Base-by-base conservation (phyloP, 768 basidiomycete genomes). In the Leccinellum rugosiceps region DNA sequence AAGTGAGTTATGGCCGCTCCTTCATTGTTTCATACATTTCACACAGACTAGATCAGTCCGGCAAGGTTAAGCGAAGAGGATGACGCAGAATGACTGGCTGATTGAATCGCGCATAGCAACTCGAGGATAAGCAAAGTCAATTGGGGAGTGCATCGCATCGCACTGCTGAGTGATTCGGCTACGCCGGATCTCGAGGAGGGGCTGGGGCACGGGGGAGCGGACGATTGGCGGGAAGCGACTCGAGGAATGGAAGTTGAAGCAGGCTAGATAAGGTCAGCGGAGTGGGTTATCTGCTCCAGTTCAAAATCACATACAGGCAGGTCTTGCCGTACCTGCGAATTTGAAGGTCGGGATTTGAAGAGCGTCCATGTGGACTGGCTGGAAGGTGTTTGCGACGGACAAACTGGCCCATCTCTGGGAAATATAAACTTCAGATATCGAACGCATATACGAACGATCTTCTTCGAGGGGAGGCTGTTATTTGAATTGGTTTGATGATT, bases 11-110 rank as follows among this genome's bases (percentile, higher is more conserved):
- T 10, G n/a, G 13, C 21, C n/a, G 23, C 3, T 6, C 13, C 4
- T 45, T 14, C 32, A 32, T 32, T 6, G 19, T 43, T 21, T 43
- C 41, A 11, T 43, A 21, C 9, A 19, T 11, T 10, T 38, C 35
- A n/a, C 35, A n/a, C n/a, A n/a, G 17, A n/a, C 38, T 41, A n/a
- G n/a, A n/a, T 4, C 17, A 19, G 46, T 46, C 35, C 30, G 35
- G 10, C 9, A 47, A 65, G 54, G 57, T 55, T 8, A n/a, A n/a
- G n/a, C 21, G 25, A 34, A 62, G 35, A 53, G 19, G 13, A 28
- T 14, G 1, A 17, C 35, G 8, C 4, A 9, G 4, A n/a, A 45
- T 4, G 21, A 6, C 21, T 58, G 41, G 1, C 9, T 30, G 19
- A 21, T 11, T 43, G 41, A 11, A 3, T 6, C 19, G 21, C 11